A percentile compares a stretch with the other conserved stretches of the same genome.
phyloP scores from a whole-genome alignment of 1,139 yeast species.

The Saccharomycopsis hybrid region DNA sequence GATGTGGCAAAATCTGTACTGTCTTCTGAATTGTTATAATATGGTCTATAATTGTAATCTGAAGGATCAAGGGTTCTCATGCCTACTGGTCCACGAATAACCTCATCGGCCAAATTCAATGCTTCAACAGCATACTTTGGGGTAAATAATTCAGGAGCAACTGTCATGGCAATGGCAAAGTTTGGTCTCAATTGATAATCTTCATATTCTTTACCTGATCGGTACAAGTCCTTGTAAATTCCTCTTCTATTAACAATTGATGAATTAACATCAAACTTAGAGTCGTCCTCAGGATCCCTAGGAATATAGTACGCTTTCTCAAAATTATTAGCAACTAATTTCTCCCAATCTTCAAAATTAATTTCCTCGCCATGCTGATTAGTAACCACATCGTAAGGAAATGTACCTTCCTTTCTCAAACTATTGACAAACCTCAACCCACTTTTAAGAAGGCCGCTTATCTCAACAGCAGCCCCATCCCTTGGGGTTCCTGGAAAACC shows the following conservation, averaged over 20 bases:
- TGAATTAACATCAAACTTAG: constrained; percentile 53
- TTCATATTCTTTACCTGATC: constrained; percentile 80
- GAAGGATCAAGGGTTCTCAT: constrained; percentile 89
- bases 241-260: constrained; percentile 80
- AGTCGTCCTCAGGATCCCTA: constrained; percentile 47
- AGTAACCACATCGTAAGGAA: constrained; percentile 49
- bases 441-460: constrained; percentile 83
- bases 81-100: constrained; percentile 83
- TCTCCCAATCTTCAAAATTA: constrained; percentile 61
- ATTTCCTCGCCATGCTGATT: constrained; percentile 53
- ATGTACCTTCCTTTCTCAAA: constrained; percentile 46
- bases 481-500: constrained; percentile 97
- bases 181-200: constrained; percentile 93
- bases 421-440: constrained; percentile 71
- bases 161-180: constrained; percentile 86
- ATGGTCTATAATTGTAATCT: constrained; percentile 87
- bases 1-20: constrained; percentile 84
- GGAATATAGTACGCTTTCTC: constrained; percentile 80
- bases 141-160: constrained; percentile 85
- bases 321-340: constrained; percentile 60
- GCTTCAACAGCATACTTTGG: constrained; percentile 56
- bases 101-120: constrained; percentile 60
- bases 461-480: constrained; percentile 94
- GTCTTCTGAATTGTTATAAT: constrained; percentile 76
- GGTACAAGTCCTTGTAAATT: constrained; percentile 80